phyloP scores from a whole-genome alignment of 164 flowering plant genomes.

The Nelumbo lutea region DNA sequence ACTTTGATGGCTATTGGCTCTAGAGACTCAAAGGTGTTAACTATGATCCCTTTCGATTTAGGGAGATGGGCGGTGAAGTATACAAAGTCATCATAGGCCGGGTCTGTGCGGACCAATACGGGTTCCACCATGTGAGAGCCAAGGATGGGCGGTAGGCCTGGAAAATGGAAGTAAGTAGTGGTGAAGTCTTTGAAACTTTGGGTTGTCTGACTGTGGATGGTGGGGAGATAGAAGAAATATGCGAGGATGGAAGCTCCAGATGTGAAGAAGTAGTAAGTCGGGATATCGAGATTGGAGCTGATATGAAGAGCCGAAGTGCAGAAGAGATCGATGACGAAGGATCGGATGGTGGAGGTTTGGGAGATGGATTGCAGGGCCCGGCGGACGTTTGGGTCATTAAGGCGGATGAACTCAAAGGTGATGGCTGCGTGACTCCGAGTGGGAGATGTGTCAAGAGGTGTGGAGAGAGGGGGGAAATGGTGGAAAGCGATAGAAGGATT shows the following conservation, averaged over 20 bases:
- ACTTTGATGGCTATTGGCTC: slow-evolving; percentile 17
- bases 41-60: slow-evolving; percentile 23
- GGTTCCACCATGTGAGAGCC: slow-evolving; percentile 24
- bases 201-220: slow-evolving; percentile 15
- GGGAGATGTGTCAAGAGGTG: slow-evolving; percentile 3
- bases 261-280: slow-evolving; percentile 36
- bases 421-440: slow-evolving; percentile 5
- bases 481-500: slow-evolving; percentile 36
- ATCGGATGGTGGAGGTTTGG: slow-evolving; percentile 12
- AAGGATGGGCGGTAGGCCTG: slow-evolving; percentile 37
- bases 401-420: slow-evolving; percentile 21
- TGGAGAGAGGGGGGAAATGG: slow-evolving; percentile 23
- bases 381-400: slow-evolving; percentile 28
- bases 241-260: slow-evolving; percentile 25
- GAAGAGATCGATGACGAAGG: slow-evolving; percentile 40
- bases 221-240: slow-evolving; percentile 24
- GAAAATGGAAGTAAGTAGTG: slow-evolving; percentile 18
- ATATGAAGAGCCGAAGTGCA: slow-evolving; percentile 21
- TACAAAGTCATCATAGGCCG: slow-evolving; percentile 20
- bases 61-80: neutral
- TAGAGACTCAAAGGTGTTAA: slow-evolving; percentile 8
- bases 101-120: slow-evolving; percentile 17
- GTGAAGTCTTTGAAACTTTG: slow-evolving; percentile 20
- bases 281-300: slow-evolving; percentile 28
- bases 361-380: slow-evolving; percentile 29